Conservation (phyloP, 148 eudicot species). For the Rheum nobile region DNA sequence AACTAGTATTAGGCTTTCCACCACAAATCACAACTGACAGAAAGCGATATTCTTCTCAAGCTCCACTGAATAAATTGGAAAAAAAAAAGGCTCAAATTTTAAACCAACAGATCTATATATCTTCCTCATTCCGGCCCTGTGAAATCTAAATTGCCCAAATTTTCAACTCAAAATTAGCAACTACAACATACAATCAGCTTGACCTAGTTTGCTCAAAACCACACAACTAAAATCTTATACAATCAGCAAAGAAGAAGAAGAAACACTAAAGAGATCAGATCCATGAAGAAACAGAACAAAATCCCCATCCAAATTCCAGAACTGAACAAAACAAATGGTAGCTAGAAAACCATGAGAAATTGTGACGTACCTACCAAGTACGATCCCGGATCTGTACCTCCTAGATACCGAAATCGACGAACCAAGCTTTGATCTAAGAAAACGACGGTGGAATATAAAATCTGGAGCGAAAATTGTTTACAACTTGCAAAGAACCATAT, state of each 20-base stretch:
- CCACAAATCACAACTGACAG: not conserved
- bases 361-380: not conserved
- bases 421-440: not conserved
- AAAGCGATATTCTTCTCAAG: not conserved
- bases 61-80: not conserved
- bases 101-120: not conserved
- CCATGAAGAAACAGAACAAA: not conserved
- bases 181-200: not conserved
- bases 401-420: not conserved
- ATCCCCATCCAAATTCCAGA: not conserved
- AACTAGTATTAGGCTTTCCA: no score
- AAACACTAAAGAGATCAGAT: not conserved
- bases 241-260: not conserved
- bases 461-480: not conserved
- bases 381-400: constrained; percentile 3
- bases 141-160: not conserved
- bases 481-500: not conserved
- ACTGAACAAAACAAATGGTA: not conserved
- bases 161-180: not conserved
- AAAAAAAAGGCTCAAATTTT: not conserved
- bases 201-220: not conserved
- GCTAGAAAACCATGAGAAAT: not conserved
- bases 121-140: not conserved
- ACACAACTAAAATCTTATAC: not conserved
- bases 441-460: not conserved